Percentiles rank a stretch among this genome's conserved stretches.
Evolutionary conservation across 78 protist genomes (phyloP).

Genomic region (Chrysochromulina parva): DNA sequence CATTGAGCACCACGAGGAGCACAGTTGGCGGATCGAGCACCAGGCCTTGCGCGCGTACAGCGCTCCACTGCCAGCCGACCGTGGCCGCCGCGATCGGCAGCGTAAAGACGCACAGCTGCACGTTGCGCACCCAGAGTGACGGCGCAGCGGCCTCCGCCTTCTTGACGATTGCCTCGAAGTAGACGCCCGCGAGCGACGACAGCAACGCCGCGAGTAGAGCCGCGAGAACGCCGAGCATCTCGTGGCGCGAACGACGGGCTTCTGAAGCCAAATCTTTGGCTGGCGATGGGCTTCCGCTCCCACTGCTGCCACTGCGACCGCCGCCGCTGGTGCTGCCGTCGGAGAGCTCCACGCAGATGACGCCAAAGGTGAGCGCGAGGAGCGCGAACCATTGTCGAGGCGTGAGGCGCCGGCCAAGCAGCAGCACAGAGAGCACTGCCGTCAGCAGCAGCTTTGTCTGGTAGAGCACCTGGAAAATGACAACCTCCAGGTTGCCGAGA

Average conservation of each 20-base stretch:
- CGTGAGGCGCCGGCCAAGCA: not conserved
- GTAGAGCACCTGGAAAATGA: slow-evolving; percentile 3
- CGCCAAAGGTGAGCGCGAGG: not conserved
- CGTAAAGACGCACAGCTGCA: not conserved
- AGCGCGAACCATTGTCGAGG: slow-evolving; percentile 13
- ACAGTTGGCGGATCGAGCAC: not conserved
- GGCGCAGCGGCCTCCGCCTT: too few species aligned
- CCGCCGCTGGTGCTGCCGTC: not conserved
- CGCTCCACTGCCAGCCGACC: not conserved
- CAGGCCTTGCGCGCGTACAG: not conserved
- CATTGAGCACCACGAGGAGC: not conserved
- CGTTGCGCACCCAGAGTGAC: slow-evolving; percentile 27
- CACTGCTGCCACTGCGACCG: too few species aligned
- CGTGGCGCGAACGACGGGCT: too few species aligned
- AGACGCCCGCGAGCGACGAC: slow-evolving; percentile 67
- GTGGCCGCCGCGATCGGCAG: not conserved
- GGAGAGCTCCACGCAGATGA: not conserved
- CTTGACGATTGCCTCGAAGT: slow-evolving; percentile 23
- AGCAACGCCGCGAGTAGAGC: not conserved
- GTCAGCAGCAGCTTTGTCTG: slow-evolving; percentile 28
- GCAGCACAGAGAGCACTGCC: not conserved
- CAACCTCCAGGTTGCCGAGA: not conserved
- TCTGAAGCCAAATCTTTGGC: too few species aligned
- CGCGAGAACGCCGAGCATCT: not conserved
- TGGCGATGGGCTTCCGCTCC: too few species aligned